phyloP scores from a whole-genome alignment of 305 asterid genomes.

The Fraxinus dipetala region DNA sequence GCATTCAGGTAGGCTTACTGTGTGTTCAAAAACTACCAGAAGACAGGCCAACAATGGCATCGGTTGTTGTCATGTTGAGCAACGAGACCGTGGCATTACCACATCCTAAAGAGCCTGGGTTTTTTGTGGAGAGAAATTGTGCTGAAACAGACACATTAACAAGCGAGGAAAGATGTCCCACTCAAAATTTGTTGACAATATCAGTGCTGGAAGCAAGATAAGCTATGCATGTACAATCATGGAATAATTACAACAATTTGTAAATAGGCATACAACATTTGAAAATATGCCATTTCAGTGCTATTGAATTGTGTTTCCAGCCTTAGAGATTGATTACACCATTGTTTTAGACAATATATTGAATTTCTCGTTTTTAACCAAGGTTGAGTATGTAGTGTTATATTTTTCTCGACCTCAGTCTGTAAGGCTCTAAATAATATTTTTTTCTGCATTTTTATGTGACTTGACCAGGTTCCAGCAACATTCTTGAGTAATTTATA shows the following conservation, averaged over 20 bases:
- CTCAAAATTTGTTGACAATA: background rate
- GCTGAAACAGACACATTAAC: background rate
- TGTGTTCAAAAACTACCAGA: constrained; percentile 27
- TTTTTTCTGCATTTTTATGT: background rate
- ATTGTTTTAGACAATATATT: background rate
- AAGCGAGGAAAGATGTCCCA: constrained; percentile 10
- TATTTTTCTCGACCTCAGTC: background rate
- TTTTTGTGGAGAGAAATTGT: constrained; percentile 3
- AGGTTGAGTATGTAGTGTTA: background rate
- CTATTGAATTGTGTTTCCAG: background rate
- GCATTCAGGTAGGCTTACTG: constrained; percentile 24
- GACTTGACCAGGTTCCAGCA: background rate
- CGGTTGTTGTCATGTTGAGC: constrained; percentile 26
- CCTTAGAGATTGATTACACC: background rate
- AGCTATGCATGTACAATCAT: background rate
- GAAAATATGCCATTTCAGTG: background rate
- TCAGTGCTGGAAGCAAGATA: constrained; percentile 13
- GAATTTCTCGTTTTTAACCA: background rate
- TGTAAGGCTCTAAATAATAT: background rate
- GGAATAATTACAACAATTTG: background rate
- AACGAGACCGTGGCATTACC: constrained; percentile 18
- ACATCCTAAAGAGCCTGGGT: constrained; percentile 34
- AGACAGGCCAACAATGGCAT: constrained; percentile 34
- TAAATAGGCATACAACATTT: background rate
- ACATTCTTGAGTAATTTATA: background rate